Percentiles rank a stretch among this genome's conserved stretches.
Evolutionary conservation across 116 monocot genomes (phyloP).

Genomic region (Papilionanthe hybrid): DNA sequence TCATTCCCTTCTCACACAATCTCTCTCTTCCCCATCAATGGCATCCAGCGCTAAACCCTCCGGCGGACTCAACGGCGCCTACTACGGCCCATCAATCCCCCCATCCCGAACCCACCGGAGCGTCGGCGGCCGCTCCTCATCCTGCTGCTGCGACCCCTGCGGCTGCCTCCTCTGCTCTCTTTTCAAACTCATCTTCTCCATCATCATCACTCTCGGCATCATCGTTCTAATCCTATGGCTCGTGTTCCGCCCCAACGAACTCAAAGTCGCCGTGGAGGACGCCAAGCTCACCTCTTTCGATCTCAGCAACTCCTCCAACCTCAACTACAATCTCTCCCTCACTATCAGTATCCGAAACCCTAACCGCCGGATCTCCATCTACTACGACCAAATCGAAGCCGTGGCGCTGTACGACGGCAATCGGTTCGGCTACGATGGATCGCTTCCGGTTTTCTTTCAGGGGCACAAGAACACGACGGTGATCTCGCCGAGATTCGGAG

Average conservation of each 20-base stretch:
- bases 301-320: constrained; percentile 25
- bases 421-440: constrained; percentile 12
- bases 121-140: constrained; percentile 8
- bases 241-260: constrained; percentile 25
- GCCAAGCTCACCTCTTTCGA: constrained; percentile 36
- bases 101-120: constrained; percentile 13
- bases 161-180: constrained; percentile 24
- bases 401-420: constrained; percentile 20
- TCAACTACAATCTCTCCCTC: constrained; percentile 29
- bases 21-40: background rate
- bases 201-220: constrained; percentile 16
- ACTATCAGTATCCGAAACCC: constrained; percentile 44
- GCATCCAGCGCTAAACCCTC: background rate
- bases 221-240: constrained; percentile 17
- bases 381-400: constrained; percentile 48
- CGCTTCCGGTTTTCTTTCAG: constrained; percentile 43
- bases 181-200: constrained; percentile 1
- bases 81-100: constrained; percentile 27
- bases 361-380: constrained; percentile 38
- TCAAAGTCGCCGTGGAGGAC: constrained; percentile 15
- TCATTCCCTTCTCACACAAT: no score
- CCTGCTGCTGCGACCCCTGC: constrained; percentile 10
- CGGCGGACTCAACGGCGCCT: constrained; percentile 28
- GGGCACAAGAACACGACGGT: constrained; percentile 35
- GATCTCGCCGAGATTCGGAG: constrained; percentile 19